These are phyloP conservation scores for Pseudogymnoascus sp. DNA, from an alignment of 2,329 filamentous ascomycete species.

Conservation along the genomic window DNA sequence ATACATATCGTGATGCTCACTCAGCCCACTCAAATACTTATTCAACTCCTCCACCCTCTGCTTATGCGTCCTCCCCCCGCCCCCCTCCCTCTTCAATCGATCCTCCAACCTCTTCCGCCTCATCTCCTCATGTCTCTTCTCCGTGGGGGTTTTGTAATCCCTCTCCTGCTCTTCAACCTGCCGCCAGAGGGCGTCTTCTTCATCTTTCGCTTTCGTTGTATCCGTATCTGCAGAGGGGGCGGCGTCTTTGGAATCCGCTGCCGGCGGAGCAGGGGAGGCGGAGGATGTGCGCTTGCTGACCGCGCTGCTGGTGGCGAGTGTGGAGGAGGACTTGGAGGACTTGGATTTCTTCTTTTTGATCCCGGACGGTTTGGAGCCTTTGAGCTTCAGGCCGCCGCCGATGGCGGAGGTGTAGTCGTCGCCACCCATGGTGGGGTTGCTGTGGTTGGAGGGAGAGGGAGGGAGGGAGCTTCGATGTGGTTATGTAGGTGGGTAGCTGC, in stretches of 20 bases:
- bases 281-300: not conserved
- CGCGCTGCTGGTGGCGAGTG: not conserved
- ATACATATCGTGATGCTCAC: slow-evolving; percentile 95
- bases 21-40: slow-evolving; percentile 81
- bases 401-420: slow-evolving; percentile 64
- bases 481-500: not conserved
- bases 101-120: slow-evolving; percentile 76
- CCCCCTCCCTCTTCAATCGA: slow-evolving; percentile 47
- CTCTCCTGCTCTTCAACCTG: slow-evolving; percentile 23
- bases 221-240: slow-evolving; percentile 28
- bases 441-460: not conserved
- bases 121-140: slow-evolving; percentile 71
- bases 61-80: slow-evolving; percentile 93
- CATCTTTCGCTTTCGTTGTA: slow-evolving; percentile 35
- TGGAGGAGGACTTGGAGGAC: not conserved
- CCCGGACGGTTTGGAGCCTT: slow-evolving; percentile 54
- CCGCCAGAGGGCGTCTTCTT: slow-evolving; percentile 34
- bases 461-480: not conserved
- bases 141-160: slow-evolving; percentile 69
- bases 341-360: slow-evolving; percentile 54
- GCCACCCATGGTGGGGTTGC: slow-evolving; percentile 47
- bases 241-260: slow-evolving; percentile 29
- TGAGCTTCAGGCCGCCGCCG: slow-evolving; percentile 72
- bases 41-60: slow-evolving; percentile 94
- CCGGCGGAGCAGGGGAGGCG: not conserved